These are phyloP conservation scores for Priceomyces melissophilus DNA, from an alignment of 805 yeast species.

Conservation along the genomic window DNA sequence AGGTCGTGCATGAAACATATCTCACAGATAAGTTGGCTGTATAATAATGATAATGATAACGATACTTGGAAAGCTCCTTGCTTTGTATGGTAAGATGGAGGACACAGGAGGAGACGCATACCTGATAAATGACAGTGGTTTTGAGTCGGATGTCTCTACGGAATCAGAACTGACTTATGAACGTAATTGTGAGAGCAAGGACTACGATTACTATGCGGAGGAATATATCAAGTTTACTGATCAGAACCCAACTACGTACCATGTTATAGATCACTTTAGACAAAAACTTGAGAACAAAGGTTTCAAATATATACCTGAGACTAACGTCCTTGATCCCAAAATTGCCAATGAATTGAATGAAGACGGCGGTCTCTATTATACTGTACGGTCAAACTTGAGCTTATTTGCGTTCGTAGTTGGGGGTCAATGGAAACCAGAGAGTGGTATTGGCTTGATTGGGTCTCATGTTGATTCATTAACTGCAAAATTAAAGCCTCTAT, in stretches of 20 bases:
- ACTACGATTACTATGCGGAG: slow-evolving; percentile 16
- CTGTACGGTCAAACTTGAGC: slow-evolving; percentile 65
- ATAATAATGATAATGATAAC: not conserved
- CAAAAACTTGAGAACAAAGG: slow-evolving; percentile 22
- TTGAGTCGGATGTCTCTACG: not conserved
- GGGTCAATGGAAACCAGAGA: slow-evolving; percentile 56
- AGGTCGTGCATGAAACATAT: not conserved
- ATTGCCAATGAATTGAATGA: not conserved
- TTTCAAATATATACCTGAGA: slow-evolving; percentile 25
- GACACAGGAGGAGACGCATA: not conserved
- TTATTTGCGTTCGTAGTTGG: slow-evolving; percentile 73
- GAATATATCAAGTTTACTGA: slow-evolving; percentile 30
- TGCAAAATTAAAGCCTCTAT: slow-evolving; percentile 66
- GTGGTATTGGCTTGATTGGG: slow-evolving; percentile 69
- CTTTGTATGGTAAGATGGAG: not conserved
- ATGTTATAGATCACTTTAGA: slow-evolving; percentile 26
- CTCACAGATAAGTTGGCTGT: slow-evolving; percentile 1
- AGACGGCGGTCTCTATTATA: slow-evolving; percentile 27
- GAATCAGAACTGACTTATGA: not conserved
- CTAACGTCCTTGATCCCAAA: slow-evolving; percentile 11
- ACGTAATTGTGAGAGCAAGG: slow-evolving; percentile 4
- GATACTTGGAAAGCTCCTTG: not conserved
- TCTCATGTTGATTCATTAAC: slow-evolving; percentile 76
- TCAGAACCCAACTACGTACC: slow-evolving; percentile 41
- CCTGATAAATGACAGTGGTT: not conserved